phyloP scores from a whole-genome alignment of 306 rosid species.

The Prinsepia uniflora region DNA sequence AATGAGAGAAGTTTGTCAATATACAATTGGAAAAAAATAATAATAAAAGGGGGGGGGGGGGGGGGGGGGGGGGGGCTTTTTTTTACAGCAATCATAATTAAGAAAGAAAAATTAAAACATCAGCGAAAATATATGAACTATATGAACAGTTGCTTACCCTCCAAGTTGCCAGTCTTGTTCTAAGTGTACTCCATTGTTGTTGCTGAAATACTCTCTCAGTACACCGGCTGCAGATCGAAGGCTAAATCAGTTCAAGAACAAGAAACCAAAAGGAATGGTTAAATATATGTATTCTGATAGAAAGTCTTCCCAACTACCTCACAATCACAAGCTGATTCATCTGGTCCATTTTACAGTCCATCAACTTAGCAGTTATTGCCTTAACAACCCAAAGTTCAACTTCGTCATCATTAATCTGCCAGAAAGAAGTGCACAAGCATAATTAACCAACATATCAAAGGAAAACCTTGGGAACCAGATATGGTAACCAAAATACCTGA shows the following conservation, averaged over 20 bases:
- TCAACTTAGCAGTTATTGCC: constrained; percentile 76
- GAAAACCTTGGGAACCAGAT: constrained; percentile 16
- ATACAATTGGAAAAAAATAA: not conserved
- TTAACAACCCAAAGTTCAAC: constrained; percentile 84
- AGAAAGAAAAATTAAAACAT: too few relatives aligned
- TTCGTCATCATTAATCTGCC: constrained; percentile 73
- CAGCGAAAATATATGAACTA: not conserved
- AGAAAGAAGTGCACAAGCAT: constrained; percentile 10
- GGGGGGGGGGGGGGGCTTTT: too few relatives aligned
- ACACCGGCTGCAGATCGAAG: constrained; percentile 56
- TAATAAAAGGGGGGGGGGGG: too few relatives aligned
- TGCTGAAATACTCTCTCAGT: constrained; percentile 70
- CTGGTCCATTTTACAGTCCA: constrained; percentile 93
- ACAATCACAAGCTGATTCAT: constrained; percentile 84
- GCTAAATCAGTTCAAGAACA: not conserved
- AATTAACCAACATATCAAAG: constrained; percentile 4
- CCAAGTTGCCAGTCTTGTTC: constrained; percentile 71
- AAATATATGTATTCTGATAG: not conserved
- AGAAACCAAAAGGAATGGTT: not conserved
- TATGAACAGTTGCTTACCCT: constrained; percentile 53
- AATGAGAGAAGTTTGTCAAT: constrained; percentile 11
- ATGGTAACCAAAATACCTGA: constrained; percentile 37
- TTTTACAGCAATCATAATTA: too few relatives aligned
- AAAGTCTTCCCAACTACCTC: constrained; percentile 40
- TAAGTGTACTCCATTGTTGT: constrained; percentile 72